phyloP scores from a whole-genome alignment of 163 green algal genomes.

The Scenedesmus sp. region DNA sequence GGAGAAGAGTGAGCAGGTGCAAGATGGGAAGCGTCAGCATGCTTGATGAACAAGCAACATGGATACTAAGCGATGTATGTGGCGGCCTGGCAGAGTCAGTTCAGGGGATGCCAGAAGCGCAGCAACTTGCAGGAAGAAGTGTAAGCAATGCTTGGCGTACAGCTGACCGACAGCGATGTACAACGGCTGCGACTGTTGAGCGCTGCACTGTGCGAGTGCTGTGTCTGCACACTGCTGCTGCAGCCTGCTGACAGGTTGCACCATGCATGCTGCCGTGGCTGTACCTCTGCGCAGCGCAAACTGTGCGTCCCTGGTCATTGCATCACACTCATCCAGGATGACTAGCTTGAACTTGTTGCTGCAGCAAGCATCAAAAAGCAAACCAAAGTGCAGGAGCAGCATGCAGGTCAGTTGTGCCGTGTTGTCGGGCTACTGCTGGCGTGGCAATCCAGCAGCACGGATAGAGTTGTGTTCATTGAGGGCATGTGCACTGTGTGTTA shows the following conservation, averaged over 20 bases:
- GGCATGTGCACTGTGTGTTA: not conserved
- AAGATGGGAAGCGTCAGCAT: too few relatives aligned
- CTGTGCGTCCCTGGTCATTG: conserved; percentile 99
- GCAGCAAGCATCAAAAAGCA: conserved; percentile 20
- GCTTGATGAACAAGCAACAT: too few relatives aligned
- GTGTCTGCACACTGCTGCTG: not conserved
- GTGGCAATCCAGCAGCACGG: not conserved
- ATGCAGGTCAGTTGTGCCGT: not conserved
- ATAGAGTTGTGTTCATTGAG: not conserved
- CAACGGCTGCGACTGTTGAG: too few relatives aligned
- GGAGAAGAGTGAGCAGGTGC: not conserved
- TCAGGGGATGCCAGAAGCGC: too few relatives aligned
- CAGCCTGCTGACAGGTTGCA: not conserved
- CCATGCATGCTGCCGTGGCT: not conserved
- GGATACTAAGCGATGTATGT: too few relatives aligned
- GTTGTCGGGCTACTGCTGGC: not conserved
- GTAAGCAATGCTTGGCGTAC: too few relatives aligned
- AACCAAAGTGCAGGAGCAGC: not conserved
- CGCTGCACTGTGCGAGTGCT: not conserved
- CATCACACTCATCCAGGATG: conserved; percentile 99
- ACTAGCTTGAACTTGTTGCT: conserved; percentile 98
- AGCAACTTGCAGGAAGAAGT: too few relatives aligned
- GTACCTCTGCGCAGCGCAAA: conserved; percentile 94
- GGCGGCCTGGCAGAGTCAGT: too few relatives aligned
- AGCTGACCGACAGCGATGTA: too few relatives aligned